Evolutionary conservation across 2,329 filamentous ascomycete species (phyloP).

Genomic region (Scortechinia acanthostroma): DNA sequence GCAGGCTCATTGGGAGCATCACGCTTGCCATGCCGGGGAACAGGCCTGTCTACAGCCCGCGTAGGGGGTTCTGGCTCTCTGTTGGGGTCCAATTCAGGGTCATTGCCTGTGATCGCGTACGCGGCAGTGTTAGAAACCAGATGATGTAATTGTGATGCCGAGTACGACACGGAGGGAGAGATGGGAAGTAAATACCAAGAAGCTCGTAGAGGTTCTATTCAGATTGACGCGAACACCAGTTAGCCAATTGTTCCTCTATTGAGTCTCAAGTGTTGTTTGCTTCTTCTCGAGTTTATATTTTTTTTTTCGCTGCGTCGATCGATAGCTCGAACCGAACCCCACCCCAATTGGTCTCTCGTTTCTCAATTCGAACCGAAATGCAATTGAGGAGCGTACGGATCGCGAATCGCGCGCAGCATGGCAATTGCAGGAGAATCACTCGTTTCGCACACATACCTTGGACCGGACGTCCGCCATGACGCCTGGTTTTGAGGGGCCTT

Average conservation of each 20-base stretch:
- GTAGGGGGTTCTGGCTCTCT: constrained; percentile 59
- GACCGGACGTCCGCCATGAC: constrained; percentile 42
- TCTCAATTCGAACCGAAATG: not conserved
- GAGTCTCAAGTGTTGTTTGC: not conserved
- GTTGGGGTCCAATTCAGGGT: constrained; percentile 33
- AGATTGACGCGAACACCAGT: constrained; percentile 5
- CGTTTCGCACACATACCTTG: constrained; percentile 26
- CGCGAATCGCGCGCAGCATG: not conserved
- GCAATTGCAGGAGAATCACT: too few relatives aligned
- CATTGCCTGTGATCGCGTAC: constrained; percentile 15
- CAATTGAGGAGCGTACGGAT: not conserved
- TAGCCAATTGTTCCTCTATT: not conserved
- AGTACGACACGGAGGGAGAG: not conserved
- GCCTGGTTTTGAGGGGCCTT: constrained; percentile 30
- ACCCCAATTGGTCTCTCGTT: not conserved
- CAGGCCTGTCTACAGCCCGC: constrained; percentile 62
- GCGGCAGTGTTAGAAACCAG: not conserved
- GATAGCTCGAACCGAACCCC: too few relatives aligned
- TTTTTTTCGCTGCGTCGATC: too few relatives aligned
- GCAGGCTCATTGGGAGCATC: constrained; percentile 54
- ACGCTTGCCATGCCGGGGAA: constrained; percentile 59
- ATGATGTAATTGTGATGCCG: not conserved
- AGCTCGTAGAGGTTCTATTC: constrained; percentile 70
- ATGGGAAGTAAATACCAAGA: constrained; percentile 48
- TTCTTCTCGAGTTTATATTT: not conserved